phyloP scores from a whole-genome alignment of 805 yeast species.

The Yamadazyma philogaea region DNA sequence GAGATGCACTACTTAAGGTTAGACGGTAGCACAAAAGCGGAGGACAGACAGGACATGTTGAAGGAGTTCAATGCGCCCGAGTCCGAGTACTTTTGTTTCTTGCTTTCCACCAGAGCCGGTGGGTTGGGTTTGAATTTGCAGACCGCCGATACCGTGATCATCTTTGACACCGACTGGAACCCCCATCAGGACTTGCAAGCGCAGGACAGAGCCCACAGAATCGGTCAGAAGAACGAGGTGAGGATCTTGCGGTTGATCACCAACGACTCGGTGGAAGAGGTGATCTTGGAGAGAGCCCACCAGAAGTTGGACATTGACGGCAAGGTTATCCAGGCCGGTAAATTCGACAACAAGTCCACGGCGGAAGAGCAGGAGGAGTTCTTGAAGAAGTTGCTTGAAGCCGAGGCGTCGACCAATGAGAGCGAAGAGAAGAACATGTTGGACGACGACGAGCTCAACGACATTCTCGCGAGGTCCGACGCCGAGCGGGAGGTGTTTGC shows the following conservation, averaged over 20 bases:
- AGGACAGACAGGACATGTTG: constrained; percentile 74
- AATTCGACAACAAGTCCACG: constrained; percentile 81
- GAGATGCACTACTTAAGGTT: constrained; percentile 70
- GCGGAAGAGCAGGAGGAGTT: constrained; percentile 85
- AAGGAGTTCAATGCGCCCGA: constrained; percentile 71
- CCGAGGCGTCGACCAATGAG: constrained; percentile 54
- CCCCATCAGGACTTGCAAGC: constrained; percentile 92
- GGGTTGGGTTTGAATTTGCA: constrained; percentile 84
- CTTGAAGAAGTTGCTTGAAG: constrained; percentile 66
- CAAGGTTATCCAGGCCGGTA: constrained; percentile 89
- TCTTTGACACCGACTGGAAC: constrained; percentile 88
- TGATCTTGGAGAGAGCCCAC: constrained; percentile 76
- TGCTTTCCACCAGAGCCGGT: constrained; percentile 84
- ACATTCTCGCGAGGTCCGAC: constrained; percentile 65
- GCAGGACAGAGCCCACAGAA: constrained; percentile 87
- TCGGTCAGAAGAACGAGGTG: constrained; percentile 86
- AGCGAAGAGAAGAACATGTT: constrained; percentile 55
- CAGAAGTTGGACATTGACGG: constrained; percentile 85
- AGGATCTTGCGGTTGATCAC: constrained; percentile 77
- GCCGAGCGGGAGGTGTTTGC: constrained; percentile 55
- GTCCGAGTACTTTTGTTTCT: constrained; percentile 75
- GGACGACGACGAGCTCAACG: constrained; percentile 71
- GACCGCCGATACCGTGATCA: constrained; percentile 84
- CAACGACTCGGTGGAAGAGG: constrained; percentile 80
- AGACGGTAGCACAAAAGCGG: constrained; percentile 83